phyloP scores from a whole-genome alignment of 345 rosid genomes.

The Gossypium herbaceum region DNA sequence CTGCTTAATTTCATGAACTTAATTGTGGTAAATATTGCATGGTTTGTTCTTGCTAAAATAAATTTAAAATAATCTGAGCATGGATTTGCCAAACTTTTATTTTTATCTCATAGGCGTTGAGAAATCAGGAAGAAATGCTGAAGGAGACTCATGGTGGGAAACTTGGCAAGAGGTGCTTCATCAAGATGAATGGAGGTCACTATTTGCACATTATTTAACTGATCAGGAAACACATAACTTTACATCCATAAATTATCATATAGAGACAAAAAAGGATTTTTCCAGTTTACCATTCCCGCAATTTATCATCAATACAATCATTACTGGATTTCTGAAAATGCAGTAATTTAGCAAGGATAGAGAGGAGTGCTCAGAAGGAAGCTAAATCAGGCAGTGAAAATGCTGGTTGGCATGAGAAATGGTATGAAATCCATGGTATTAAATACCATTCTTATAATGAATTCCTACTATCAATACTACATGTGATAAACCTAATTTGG shows the following conservation, averaged over 20 bases:
- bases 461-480: neutral
- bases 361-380: slow-evolving; percentile 98
- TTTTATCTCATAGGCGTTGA: slow-evolving; percentile 67
- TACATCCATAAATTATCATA: neutral
- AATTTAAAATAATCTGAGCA: neutral
- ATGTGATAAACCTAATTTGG: slow-evolving; percentile 10
- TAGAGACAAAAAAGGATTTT: neutral
- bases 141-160: slow-evolving; percentile 99
- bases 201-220: slow-evolving; percentile 9
- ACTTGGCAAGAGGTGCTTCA: slow-evolving; percentile 98
- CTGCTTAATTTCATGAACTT: slow-evolving; percentile 9
- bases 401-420: slow-evolving; percentile 99
- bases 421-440: slow-evolving; percentile 30
- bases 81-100: slow-evolving; percentile 7
- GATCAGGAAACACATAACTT: neutral
- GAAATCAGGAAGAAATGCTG: slow-evolving; percentile 92
- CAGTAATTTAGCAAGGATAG: slow-evolving; percentile 95
- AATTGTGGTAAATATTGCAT: neutral
- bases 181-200: slow-evolving; percentile 99
- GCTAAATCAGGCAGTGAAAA: slow-evolving; percentile 90
- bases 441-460: neutral
- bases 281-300: neutral
- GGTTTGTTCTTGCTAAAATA: neutral
- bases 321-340: slow-evolving; percentile 20
- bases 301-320: slow-evolving; percentile 1